phyloP scores from a whole-genome alignment of 1,284 basidiomycete species.

The Cutaneotrichosporon cutaneum region DNA sequence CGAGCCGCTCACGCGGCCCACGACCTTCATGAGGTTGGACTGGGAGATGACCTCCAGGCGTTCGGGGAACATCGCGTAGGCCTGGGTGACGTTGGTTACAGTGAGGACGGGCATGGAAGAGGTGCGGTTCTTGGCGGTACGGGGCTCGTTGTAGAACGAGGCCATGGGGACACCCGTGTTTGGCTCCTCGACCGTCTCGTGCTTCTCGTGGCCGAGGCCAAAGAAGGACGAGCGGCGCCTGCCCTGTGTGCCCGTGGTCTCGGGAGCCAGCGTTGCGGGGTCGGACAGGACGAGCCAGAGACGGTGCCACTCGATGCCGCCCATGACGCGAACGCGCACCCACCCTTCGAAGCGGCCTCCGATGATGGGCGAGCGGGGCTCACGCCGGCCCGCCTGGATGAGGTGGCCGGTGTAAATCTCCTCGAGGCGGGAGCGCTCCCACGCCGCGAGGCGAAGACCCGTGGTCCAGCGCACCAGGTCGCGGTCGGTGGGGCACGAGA shows the following conservation, averaged over 20 bases:
- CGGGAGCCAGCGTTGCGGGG: constrained; percentile 48
- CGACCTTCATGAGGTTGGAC: constrained; percentile 84
- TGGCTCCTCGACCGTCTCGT: constrained; percentile 57
- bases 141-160: constrained; percentile 48
- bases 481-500: constrained; percentile 72
- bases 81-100: constrained; percentile 50
- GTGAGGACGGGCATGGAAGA: constrained; percentile 42
- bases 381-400: constrained; percentile 68
- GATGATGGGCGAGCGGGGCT: constrained; percentile 64
- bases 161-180: constrained; percentile 50
- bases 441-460: constrained; percentile 83
- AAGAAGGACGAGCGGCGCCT: constrained; percentile 44
- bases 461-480: constrained; percentile 85
- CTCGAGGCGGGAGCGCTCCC: constrained; percentile 93
- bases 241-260: constrained; percentile 29
- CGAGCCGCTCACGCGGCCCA: constrained; percentile 75
- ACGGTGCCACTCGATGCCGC: constrained; percentile 93
- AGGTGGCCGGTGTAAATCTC: constrained; percentile 97
- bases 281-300: constrained; percentile 75
- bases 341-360: constrained; percentile 82
- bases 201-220: constrained; percentile 51
- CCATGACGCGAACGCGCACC: constrained; percentile 86
- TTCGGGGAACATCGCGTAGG: constrained; percentile 88
- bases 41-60: constrained; percentile 83
- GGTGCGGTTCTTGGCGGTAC: constrained; percentile 44